Percentiles rank a stretch among this genome's conserved stretches.
Evolutionary conservation across 129 eudicot species (phyloP).

Genomic region (Dittrichia graveolens): DNA sequence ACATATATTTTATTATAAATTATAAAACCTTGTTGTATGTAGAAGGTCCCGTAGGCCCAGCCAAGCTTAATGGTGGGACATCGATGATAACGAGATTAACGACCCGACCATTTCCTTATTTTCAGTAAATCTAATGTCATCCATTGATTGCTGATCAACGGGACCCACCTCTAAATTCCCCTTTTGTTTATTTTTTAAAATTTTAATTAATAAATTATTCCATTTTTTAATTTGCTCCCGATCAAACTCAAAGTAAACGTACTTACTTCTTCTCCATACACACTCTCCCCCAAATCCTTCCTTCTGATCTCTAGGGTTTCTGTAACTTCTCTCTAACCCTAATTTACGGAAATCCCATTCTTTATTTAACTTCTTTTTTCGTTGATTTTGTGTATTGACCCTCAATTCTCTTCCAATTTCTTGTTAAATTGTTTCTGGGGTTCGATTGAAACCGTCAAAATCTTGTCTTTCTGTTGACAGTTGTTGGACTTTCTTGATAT

Average conservation of each 20-base stretch:
- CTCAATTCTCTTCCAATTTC: constrained; percentile 2
- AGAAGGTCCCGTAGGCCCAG: background rate
- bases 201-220: constrained; percentile 11
- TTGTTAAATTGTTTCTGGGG: constrained; percentile 29
- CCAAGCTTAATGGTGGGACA: constrained; percentile 34
- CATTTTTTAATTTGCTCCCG: background rate
- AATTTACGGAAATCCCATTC: background rate
- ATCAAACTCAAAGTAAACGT: constrained; percentile 20
- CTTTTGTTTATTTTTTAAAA: constrained; percentile 1
- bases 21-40: too few species aligned
- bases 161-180: constrained; percentile 14
- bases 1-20: too few species aligned
- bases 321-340: constrained; percentile 29
- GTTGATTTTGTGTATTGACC: background rate
- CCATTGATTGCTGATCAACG: constrained; percentile 25
- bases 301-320: constrained; percentile 38
- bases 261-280: background rate
- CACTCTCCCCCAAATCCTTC: constrained; percentile 22
- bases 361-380: constrained; percentile 16
- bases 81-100: constrained; percentile 40
- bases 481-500: constrained; percentile 26
- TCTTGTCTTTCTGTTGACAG: background rate
- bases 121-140: background rate
- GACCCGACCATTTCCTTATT: constrained; percentile 18
- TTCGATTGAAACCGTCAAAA: constrained; percentile 20